Evolutionary conservation across 2,329 filamentous ascomycete genomes (phyloP).

Genomic region (Gnomoniopsis sp.): DNA sequence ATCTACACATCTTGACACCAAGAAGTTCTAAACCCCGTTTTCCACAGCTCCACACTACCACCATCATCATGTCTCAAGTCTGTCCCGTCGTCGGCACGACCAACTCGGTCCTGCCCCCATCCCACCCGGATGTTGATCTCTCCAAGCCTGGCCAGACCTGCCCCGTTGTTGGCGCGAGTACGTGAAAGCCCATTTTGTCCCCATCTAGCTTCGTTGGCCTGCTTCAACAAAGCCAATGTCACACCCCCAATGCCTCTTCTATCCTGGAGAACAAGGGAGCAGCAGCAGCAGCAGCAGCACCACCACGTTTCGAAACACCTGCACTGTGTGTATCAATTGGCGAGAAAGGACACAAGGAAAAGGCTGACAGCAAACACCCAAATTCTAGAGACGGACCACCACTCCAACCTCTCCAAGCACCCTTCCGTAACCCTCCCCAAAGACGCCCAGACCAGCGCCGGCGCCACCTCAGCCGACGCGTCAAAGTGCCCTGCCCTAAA

Average conservation of each 20-base stretch:
- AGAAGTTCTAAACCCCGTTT: conserved; percentile 7
- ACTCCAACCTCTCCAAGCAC: conserved; percentile 37
- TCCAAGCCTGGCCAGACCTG: conserved; percentile 36
- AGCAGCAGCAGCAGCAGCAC: too few relatives aligned
- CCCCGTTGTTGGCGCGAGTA: conserved; percentile 36
- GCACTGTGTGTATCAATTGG: neutral
- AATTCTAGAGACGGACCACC: conserved; percentile 34
- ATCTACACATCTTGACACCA: neutral
- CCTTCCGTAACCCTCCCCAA: conserved; percentile 30
- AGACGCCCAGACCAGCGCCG: conserved; percentile 18
- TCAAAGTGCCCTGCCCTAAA: conserved; percentile 35
- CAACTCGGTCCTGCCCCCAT: conserved; percentile 37
- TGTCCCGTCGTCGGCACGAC: conserved; percentile 41
- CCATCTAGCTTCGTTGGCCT: neutral
- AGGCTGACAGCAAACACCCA: neutral
- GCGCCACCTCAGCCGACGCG: conserved; percentile 30
- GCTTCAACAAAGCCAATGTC: too few relatives aligned
- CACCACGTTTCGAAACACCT: too few relatives aligned
- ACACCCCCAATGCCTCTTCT: too few relatives aligned
- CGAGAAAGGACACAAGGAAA: too few relatives aligned
- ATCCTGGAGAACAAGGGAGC: too few relatives aligned
- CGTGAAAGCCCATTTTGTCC: neutral
- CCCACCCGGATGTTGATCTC: conserved; percentile 38
- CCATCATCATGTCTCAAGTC: conserved; percentile 24
- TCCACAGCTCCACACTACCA: conserved; percentile 16